phyloP scores from a whole-genome alignment of 2,329 filamentous ascomycete species.

The Phaeosphaeria sp. region DNA sequence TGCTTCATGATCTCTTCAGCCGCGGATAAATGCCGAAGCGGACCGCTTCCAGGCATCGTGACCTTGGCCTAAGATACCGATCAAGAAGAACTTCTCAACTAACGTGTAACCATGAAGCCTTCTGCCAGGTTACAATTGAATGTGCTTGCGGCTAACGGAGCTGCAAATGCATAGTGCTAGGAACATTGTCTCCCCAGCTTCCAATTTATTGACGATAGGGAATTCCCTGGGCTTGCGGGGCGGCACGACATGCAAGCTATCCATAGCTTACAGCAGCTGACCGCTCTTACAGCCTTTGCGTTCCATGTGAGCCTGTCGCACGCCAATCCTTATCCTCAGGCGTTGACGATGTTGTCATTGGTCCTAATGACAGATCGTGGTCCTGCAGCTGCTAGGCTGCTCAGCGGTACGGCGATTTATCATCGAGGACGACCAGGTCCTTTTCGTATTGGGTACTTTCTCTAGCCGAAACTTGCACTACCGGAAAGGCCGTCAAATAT shows the following conservation, averaged over 20 bases:
- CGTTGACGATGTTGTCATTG: not conserved
- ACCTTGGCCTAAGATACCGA: not conserved
- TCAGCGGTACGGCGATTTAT: not conserved
- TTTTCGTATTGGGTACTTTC: not conserved
- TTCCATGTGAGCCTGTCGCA: not conserved
- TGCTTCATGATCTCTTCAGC: not conserved
- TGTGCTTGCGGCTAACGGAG: not conserved
- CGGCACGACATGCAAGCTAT: slow-evolving; percentile 5
- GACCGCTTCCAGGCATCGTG: not conserved
- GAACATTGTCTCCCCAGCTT: not conserved
- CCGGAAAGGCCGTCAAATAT: slow-evolving; percentile 4
- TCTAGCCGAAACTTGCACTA: not conserved
- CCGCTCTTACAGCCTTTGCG: slow-evolving; percentile 1
- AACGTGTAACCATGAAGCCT: not conserved
- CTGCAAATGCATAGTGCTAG: not conserved
- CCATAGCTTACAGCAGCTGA: slow-evolving; percentile 3
- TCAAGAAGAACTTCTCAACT: not conserved
- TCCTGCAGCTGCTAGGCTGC: not conserved
- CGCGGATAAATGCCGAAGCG: slow-evolving; percentile 5
- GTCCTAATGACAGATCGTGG: not conserved
- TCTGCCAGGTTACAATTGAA: not conserved
- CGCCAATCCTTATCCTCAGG: not conserved
- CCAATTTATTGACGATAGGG: not conserved
- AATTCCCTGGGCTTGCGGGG: not conserved
- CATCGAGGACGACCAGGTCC: not conserved